These are phyloP conservation scores for Lactifluus piperatus DNA, from an alignment of 768 basidiomycete genomes.

Conservation along the genomic window DNA sequence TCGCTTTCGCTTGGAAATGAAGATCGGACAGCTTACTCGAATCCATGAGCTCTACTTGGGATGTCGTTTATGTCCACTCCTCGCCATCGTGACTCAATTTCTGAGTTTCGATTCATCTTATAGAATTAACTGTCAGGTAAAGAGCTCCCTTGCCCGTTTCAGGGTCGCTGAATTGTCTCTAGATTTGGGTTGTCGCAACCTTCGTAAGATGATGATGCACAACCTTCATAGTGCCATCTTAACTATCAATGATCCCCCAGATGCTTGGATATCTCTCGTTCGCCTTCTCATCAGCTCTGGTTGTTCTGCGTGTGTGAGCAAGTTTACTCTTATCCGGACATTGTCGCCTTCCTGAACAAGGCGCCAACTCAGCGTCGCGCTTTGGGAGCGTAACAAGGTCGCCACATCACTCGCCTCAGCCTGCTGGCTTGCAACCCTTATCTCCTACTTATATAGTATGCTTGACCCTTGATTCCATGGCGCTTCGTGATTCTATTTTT, in stretches of 20 bases:
- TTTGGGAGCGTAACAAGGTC: constrained; percentile 5
- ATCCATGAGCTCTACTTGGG: constrained; percentile 6
- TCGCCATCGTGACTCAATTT: not conserved
- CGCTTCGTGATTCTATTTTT: not conserved
- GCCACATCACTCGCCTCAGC: not conserved
- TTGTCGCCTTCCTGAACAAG: not conserved
- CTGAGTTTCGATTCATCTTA: not conserved
- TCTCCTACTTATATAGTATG: not conserved
- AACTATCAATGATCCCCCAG: not conserved
- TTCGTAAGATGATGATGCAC: constrained; percentile 1
- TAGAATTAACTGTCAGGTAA: constrained; percentile 5
- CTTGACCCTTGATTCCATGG: not conserved
- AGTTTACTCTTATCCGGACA: not conserved
- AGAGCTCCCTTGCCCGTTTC: not conserved
- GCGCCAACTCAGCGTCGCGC: not conserved
- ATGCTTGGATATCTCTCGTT: constrained; percentile 4
- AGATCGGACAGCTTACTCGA: not conserved
- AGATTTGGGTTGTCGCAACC: constrained; percentile 1
- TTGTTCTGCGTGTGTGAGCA: constrained; percentile 13
- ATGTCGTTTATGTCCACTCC: constrained; percentile 7
- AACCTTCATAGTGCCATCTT: not conserved
- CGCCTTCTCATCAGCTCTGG: constrained; percentile 9
- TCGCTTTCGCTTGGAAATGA: not conserved
- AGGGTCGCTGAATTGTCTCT: not conserved
- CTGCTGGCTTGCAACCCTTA: not conserved